Base-by-base conservation (phyloP, 371 early-diverging fungal genomes). In the Mortierella polycephala region DNA sequence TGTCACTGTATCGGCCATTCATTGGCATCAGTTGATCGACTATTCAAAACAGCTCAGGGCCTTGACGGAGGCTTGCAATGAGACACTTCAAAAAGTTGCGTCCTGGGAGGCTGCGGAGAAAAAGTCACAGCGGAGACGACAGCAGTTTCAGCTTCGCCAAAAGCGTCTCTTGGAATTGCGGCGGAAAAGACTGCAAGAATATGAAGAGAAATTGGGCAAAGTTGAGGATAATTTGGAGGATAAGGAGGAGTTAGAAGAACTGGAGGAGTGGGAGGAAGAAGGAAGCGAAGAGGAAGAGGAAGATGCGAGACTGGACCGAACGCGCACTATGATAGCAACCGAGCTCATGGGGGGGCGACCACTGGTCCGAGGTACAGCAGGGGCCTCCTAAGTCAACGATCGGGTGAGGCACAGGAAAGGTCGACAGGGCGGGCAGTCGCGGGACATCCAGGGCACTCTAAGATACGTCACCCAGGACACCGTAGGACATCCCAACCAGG, bases 261-360 rank as follows among this genome's bases (percentile, higher is more conserved):
- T 76, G 41, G 60, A 64, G 13, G 60, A 67, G 9, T 68, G 72
- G 72, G 77, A 70, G 1, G 67, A 75, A 12, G 75, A 75, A 23
- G 70, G 66, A 21, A 62, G 58, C 21, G 49, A 47, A 1, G 67
- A 55, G n/a, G 75, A 75, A 0, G 61, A 70, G 16, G 62, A 63
- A 8, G 70, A 66, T 18, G 62, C 54, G 23, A 44, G 16, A 12
- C 51, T 66, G 42, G 70, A 59, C 10, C 58, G n/a, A 18, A 56
- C 49, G 14, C 66, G 75, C 18, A 23, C 57, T 5, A 44, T 21
- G 14, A 62, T 75, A 9, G 44, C 59, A 0, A 46, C 21, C 7
- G 18, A 37, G 1, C 49, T 74, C 2, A 14, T 74, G 62, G 69
- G 62, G 69, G 74, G 7, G 7, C 47, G 47, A 51, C 56, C 12